Conservation (phyloP, 345 rosid genomes). For the Populus ilicifolia region DNA sequence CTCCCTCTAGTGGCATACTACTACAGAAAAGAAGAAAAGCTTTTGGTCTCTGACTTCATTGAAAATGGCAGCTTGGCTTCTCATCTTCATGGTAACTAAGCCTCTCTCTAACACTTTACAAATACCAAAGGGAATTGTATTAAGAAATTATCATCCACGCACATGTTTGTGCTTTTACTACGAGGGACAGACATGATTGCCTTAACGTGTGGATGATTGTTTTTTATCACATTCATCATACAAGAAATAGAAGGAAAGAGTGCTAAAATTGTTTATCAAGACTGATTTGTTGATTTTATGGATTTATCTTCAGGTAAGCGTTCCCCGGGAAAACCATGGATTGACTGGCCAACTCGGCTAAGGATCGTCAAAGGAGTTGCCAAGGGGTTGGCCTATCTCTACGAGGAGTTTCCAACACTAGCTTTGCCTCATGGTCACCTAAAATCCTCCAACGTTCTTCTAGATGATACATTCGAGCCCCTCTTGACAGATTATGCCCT, state of each 20-base stretch:
- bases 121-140: not conserved
- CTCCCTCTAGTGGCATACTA: conserved; percentile 66
- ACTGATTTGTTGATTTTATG: not conserved
- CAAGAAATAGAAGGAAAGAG: not conserved
- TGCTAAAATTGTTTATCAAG: too few relatives aligned
- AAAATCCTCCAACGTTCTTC: conserved; percentile 78
- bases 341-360: conserved; percentile 70
- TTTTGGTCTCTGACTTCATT: conserved; percentile 59
- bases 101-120: not conserved
- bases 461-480: conserved; percentile 50
- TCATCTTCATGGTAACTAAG: conserved; percentile 59
- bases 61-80: conserved; percentile 72
- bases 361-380: conserved; percentile 82
- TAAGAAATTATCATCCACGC: not conserved
- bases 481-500: conserved; percentile 61
- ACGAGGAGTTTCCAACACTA: conserved; percentile 43
- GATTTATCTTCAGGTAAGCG: conserved; percentile 39
- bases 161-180: too few relatives aligned
- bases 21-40: conserved; percentile 78
- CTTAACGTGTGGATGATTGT: not conserved
- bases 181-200: too few relatives aligned
- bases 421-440: conserved; percentile 78
- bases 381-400: conserved; percentile 60
- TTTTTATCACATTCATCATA: too few relatives aligned
- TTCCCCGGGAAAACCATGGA: conserved; percentile 40